Evolutionary conservation across 2,329 filamentous ascomycete species (phyloP).

Genomic region (Rhinocladiella similis): DNA sequence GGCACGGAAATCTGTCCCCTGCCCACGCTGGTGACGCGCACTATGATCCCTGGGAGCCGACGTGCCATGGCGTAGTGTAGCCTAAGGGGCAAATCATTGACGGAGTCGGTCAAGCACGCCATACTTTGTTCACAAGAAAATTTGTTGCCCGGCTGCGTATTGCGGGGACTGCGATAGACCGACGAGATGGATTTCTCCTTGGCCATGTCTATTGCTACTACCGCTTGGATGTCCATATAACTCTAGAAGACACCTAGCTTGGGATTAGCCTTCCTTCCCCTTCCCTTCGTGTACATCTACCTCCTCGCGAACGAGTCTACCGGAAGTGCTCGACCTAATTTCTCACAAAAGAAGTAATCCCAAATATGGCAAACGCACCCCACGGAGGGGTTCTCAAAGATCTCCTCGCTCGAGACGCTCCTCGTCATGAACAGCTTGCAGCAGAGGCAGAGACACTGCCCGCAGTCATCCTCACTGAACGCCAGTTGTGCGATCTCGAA

Average conservation of each 20-base stretch:
- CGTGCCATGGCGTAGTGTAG: neutral
- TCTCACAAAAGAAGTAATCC: too few relatives aligned
- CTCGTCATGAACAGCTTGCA: conserved; percentile 74
- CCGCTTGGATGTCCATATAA: neutral
- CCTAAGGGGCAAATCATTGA: neutral
- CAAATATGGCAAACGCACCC: conserved; percentile 57
- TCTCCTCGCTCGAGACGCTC: conserved; percentile 88
- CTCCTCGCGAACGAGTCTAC: neutral
- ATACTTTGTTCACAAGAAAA: neutral
- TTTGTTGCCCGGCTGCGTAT: neutral
- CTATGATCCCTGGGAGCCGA: neutral
- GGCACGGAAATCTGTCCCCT: conserved; percentile 12
- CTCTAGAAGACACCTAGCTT: neutral
- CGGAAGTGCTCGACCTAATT: too few relatives aligned
- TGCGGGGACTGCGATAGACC: neutral
- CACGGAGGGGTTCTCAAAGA: conserved; percentile 97
- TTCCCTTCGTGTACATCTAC: neutral
- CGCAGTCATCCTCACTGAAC: conserved; percentile 81
- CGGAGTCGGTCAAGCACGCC: neutral
- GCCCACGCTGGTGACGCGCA: neutral
- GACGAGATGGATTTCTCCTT: neutral
- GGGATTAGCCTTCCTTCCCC: neutral
- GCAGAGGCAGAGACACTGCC: conserved; percentile 85
- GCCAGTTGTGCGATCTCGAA: conserved; percentile 96
- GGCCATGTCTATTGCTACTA: neutral